A percentile compares a stretch with the other conserved stretches of the same genome.
These are phyloP conservation scores for Brassica napus DNA, from an alignment of 345 rosid genomes.

Conservation along the genomic window DNA sequence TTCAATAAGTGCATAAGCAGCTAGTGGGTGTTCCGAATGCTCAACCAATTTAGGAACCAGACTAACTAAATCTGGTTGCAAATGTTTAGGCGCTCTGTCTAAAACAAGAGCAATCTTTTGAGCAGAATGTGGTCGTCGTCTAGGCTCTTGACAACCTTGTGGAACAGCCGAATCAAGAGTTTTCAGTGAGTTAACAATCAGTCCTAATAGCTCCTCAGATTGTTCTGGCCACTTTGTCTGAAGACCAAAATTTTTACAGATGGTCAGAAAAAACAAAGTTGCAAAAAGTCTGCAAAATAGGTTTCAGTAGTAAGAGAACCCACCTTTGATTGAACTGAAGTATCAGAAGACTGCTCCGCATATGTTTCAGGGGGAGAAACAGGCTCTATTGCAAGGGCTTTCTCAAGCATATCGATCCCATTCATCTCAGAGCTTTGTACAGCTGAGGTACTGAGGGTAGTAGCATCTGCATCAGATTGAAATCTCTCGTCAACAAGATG, in stretches of 20 bases:
- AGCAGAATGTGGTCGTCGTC: background rate
- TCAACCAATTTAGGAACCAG: background rate
- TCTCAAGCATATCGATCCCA: conserved; percentile 51
- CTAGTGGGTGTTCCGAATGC: background rate
- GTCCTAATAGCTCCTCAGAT: background rate
- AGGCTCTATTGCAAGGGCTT: conserved; percentile 62
- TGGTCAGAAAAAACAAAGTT: background rate
- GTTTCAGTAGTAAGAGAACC: background rate
- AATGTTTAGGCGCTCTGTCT: background rate
- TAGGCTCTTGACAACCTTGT: background rate
- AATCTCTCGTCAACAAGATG: background rate
- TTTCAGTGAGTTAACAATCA: background rate
- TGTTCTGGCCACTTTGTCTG: background rate
- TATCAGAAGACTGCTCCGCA: background rate
- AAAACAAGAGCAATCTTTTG: background rate
- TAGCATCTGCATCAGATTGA: conserved; percentile 45
- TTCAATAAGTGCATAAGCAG: background rate
- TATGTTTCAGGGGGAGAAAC: conserved; percentile 60
- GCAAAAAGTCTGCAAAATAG: background rate
- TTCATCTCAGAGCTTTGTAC: conserved; percentile 68
- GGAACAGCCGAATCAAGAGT: background rate
- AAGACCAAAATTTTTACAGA: background rate
- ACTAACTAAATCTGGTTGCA: background rate
- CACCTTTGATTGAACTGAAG: background rate
- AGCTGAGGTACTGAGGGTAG: conserved; percentile 58